phyloP scores from a whole-genome alignment of 176 grass and related monocot species.

The Eleusine coracana region DNA sequence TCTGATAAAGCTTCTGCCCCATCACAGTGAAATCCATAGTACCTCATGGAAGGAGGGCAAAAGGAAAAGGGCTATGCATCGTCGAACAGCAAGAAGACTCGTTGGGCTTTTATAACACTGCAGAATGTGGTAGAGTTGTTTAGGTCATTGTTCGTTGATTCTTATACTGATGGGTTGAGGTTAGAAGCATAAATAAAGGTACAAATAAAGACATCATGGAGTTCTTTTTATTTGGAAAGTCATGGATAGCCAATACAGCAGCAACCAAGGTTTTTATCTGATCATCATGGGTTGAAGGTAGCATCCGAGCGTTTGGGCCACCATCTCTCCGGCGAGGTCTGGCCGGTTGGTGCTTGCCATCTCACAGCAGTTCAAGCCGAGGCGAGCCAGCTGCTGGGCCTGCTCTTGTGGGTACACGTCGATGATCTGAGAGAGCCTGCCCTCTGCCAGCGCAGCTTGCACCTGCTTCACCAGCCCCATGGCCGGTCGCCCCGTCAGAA shows the following conservation, averaged over 20 bases:
- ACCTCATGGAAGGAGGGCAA: conserved; percentile 59
- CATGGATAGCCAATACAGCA: no score
- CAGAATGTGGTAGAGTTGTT: not conserved
- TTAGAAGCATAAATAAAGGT: no score
- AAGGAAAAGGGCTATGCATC: conserved; percentile 62
- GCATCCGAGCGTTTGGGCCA: not conserved
- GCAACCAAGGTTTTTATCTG: no score
- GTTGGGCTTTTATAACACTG: conserved; percentile 37
- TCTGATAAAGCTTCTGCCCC: conserved; percentile 62
- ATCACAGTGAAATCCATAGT: conserved; percentile 45
- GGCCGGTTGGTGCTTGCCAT: not conserved
- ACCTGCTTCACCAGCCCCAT: conserved; percentile 22
- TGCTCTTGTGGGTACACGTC: not conserved
- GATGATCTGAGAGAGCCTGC: not conserved
- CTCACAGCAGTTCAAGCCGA: not conserved
- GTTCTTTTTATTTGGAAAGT: no score
- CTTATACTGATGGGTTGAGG: not conserved
- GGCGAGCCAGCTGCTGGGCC: conserved; percentile 17
- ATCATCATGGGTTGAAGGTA: not conserved
- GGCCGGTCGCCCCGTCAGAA: not conserved
- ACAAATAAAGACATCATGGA: no score
- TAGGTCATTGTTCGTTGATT: not conserved
- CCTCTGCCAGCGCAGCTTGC: not conserved
- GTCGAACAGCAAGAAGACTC: conserved; percentile 73
- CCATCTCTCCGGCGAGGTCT: not conserved